phyloP scores from a whole-genome alignment of 257 asterid species.

The Lycium barbarum region DNA sequence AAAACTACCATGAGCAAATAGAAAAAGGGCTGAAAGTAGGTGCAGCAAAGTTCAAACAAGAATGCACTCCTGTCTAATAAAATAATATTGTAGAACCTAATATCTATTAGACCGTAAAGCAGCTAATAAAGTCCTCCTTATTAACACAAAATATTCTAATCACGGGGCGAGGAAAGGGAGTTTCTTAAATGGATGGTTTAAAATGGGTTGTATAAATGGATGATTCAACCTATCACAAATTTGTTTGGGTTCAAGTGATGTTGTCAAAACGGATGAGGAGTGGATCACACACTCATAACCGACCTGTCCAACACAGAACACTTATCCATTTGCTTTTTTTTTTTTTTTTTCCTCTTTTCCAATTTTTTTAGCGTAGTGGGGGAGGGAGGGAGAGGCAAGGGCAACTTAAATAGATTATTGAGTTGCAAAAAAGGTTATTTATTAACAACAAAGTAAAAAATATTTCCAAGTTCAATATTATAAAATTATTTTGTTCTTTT shows the following conservation, averaged over 20 bases:
- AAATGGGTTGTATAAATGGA: neutral
- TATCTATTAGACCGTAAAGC: neutral
- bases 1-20: neutral
- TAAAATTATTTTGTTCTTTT: no score
- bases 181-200: constrained; percentile 1
- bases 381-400: neutral
- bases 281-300: neutral
- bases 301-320: neutral
- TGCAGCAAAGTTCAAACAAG: constrained; percentile 11
- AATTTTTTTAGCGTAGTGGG: no score
- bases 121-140: neutral
- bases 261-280: neutral
- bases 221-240: constrained; percentile 4
- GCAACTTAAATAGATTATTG: neutral
- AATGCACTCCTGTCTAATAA: neutral
- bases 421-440: neutral
- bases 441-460: neutral
- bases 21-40: constrained; percentile 13
- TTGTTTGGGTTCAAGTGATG: neutral
- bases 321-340: neutral
- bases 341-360: neutral
- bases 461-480: neutral
- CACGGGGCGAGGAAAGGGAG: neutral
- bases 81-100: neutral
- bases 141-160: neutral